Evolutionary conservation across 352 stramenopile species (phyloP).

Genomic region (Phytophthora boehmeriae): DNA sequence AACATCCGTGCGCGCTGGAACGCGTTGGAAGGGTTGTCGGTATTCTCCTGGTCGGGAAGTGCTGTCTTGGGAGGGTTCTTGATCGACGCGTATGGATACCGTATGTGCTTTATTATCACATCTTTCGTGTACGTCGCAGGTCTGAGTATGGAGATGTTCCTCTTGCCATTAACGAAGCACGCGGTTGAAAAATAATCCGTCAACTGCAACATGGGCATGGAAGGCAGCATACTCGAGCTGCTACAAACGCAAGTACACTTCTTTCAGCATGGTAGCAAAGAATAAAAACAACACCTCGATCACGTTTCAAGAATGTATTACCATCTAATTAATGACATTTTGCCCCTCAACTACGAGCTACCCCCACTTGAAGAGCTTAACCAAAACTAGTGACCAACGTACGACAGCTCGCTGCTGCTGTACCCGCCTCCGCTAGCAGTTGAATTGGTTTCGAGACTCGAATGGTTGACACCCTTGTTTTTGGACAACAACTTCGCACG

Average conservation of each 20-base stretch:
- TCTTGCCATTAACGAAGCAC: conserved; percentile 69
- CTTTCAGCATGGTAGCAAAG: too few relatives aligned
- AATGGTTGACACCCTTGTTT: conserved; percentile 1
- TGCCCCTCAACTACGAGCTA: too few relatives aligned
- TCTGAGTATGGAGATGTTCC: conserved; percentile 57
- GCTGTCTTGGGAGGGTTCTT: conserved; percentile 79
- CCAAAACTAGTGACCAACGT: not conserved
- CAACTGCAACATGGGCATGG: not conserved
- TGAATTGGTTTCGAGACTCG: not conserved
- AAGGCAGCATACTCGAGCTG: not conserved
- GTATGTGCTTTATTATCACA: conserved; percentile 84
- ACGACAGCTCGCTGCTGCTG: not conserved
- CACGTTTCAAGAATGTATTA: not conserved
- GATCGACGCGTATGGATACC: conserved; percentile 81
- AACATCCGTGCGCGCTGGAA: conserved; percentile 81
- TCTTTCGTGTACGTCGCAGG: conserved; percentile 67
- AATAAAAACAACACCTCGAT: too few relatives aligned
- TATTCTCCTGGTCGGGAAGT: conserved; percentile 83
- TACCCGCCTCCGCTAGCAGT: not conserved
- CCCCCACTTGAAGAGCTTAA: too few relatives aligned
- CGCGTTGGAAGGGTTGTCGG: conserved; percentile 69
- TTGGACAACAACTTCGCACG: conserved; percentile 2
- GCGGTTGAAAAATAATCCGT: conserved; percentile 44
- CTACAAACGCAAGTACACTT: conserved; percentile 13
- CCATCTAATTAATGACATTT: too few relatives aligned